These are phyloP conservation scores for Microstroma glucosiphilum DNA, from an alignment of 1,284 basidiomycete genomes.

Conservation along the genomic window DNA sequence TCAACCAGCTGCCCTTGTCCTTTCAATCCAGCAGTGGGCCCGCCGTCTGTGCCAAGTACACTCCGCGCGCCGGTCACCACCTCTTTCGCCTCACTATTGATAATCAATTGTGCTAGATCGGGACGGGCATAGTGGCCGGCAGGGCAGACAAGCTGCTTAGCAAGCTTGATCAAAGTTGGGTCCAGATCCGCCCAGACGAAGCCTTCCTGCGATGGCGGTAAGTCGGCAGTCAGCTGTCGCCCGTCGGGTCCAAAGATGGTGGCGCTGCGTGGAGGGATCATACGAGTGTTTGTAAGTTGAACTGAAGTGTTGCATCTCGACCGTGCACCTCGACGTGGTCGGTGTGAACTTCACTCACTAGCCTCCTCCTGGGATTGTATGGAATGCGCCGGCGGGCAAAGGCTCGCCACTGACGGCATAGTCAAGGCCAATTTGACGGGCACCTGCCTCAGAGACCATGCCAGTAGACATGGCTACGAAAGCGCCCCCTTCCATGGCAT, in stretches of 20 bases:
- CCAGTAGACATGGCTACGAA: conserved; percentile 8
- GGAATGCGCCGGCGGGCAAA: conserved; percentile 4
- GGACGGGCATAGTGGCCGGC: conserved; percentile 13
- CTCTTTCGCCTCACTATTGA: conserved; percentile 4
- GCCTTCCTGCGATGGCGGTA: conserved; percentile 9
- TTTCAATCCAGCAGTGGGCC: no score
- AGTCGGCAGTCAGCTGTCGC: conserved; percentile 7
- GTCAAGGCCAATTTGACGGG: conserved; percentile 8
- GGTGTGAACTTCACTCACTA: background rate
- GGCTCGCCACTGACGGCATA: conserved; percentile 2
- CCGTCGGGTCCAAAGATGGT: conserved; percentile 15
- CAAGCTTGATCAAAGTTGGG: background rate
- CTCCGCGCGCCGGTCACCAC: background rate
- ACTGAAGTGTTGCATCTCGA: no score
- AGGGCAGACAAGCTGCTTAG: conserved; percentile 8
- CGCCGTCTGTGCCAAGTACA: no score
- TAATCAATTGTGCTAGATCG: conserved; percentile 7
- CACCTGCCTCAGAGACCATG: conserved; percentile 8
- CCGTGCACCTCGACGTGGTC: no score
- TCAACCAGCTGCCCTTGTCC: no score
- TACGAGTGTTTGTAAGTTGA: background rate
- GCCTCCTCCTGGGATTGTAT: conserved; percentile 8
- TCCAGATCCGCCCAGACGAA: conserved; percentile 11
- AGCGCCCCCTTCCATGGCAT: conserved; percentile 9
- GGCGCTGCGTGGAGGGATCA: conserved; percentile 1